A percentile compares a stretch with the other conserved stretches of the same genome.
Conservation (phyloP, 2,329 filamentous ascomycete genomes). For the Stachybotrys chlorohalonatus region DNA sequence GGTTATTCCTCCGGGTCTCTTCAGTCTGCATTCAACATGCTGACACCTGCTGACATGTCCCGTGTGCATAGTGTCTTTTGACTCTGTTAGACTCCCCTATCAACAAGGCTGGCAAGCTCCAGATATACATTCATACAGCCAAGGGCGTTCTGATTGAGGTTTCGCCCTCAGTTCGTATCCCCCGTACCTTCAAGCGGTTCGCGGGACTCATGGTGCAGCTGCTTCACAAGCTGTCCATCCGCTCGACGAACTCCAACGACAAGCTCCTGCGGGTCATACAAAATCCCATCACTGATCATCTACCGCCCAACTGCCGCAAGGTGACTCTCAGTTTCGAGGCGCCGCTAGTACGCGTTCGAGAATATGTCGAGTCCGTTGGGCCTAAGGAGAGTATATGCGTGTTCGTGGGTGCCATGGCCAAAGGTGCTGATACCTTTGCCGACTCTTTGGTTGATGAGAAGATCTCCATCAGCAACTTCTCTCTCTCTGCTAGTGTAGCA, state of each 20-base stretch:
- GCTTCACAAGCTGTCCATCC: constrained; percentile 88
- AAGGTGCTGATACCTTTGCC: constrained; percentile 91
- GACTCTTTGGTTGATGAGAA: constrained; percentile 93
- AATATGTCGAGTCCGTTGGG: constrained; percentile 74
- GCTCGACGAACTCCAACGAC: constrained; percentile 93
- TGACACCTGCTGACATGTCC: constrained; percentile 30
- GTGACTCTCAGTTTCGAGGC: constrained; percentile 94
- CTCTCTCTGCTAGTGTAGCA: constrained; percentile 90
- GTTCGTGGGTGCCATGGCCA: constrained; percentile 97
- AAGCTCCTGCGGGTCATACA: constrained; percentile 96
- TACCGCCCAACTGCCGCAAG: constrained; percentile 95
- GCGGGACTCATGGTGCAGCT: constrained; percentile 98
- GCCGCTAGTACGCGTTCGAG: constrained; percentile 73
- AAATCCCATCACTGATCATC: constrained; percentile 94
- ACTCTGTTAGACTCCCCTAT: constrained; percentile 95
- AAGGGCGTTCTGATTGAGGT: constrained; percentile 97
- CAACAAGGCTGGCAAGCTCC: constrained; percentile 95
- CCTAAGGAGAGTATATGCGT: constrained; percentile 92
- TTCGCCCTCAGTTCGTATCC: constrained; percentile 94
- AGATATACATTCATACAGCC: constrained; percentile 97
- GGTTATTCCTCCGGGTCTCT: constrained; percentile 43
- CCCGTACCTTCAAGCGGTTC: constrained; percentile 97
- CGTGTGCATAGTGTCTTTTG: constrained; percentile 67
- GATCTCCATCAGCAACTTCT: constrained; percentile 98
- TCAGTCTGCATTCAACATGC: constrained; percentile 35